These are phyloP conservation scores for Coemansia pectinata DNA, from an alignment of 192 early-diverging fungal species.

Conservation along the genomic window DNA sequence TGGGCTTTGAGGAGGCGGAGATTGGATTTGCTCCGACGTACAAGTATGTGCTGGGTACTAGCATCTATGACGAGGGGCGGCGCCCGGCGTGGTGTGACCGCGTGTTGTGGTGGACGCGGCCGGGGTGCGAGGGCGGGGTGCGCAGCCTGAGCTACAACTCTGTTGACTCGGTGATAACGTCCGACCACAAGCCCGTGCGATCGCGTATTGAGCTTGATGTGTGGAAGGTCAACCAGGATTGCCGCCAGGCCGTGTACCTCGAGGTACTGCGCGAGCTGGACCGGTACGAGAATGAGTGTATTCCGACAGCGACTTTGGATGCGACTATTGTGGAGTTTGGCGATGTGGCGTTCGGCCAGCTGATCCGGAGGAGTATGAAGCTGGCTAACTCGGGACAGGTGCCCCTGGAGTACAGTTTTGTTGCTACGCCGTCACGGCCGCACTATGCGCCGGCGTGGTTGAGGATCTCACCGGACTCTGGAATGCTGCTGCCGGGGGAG, in stretches of 20 bases:
- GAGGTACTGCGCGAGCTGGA: constrained; percentile 76
- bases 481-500: constrained; percentile 74
- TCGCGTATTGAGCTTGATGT: constrained; percentile 68
- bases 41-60: constrained; percentile 88
- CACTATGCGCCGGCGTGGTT: constrained; percentile 72
- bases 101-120: constrained; percentile 80
- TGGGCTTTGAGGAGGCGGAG: constrained; percentile 78
- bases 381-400: constrained; percentile 78
- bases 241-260: constrained; percentile 58
- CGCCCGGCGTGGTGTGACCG: constrained; percentile 94
- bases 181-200: constrained; percentile 92
- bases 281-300: constrained; percentile 76
- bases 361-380: constrained; percentile 56
- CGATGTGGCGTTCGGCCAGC: constrained; percentile 57
- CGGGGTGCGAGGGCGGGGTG: constrained; percentile 41
- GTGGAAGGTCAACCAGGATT: constrained; percentile 60
- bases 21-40: constrained; percentile 88
- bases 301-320: constrained; percentile 65
- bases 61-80: constrained; percentile 79
- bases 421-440: constrained; percentile 65
- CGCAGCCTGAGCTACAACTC: constrained; percentile 21
- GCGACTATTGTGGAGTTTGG: constrained; percentile 72
- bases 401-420: constrained; percentile 72
- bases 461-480: constrained; percentile 62
- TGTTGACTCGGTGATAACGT: constrained; percentile 14